A percentile compares a stretch with the other conserved stretches of the same genome.
Conservation (phyloP, 1,284 basidiomycete species). For the Gymnopus androsaceus region DNA sequence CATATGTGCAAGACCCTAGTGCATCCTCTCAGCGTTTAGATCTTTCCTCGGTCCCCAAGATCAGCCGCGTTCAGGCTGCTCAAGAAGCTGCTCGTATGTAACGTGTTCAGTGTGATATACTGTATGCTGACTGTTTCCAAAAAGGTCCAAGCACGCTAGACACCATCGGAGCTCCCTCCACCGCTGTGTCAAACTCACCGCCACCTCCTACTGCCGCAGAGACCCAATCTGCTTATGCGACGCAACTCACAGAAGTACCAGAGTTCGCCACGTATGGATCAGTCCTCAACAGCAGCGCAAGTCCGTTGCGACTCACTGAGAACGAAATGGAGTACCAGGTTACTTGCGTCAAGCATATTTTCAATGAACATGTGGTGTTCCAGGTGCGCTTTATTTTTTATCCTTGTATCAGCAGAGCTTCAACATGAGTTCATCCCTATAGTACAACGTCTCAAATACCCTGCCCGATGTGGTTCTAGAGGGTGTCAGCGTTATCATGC, state of each 20-base stretch:
- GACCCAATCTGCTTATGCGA: conserved; percentile 82
- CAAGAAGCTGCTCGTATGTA: conserved; percentile 81
- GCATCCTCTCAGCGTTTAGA: conserved; percentile 78
- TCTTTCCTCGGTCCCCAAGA: conserved; percentile 80
- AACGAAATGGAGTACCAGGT: conserved; percentile 99
- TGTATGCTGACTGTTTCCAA: conserved; percentile 9
- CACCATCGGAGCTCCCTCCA: conserved; percentile 71
- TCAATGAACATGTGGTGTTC: conserved; percentile 95
- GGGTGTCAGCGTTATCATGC: conserved; percentile 93
- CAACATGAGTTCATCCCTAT: conserved; percentile 5
- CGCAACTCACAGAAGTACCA: conserved; percentile 85
- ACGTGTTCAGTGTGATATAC: conserved; percentile 9
- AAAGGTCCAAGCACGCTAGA: conserved; percentile 83
- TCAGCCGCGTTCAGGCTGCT: conserved; percentile 87
- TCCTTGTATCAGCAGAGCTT: conserved; percentile 1
- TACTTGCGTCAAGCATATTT: conserved; percentile 95
- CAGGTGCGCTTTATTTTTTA: conserved; percentile 59
- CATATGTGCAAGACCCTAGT: conserved; percentile 83
- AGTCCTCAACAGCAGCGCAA: conserved; percentile 85
- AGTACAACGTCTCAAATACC: conserved; percentile 99
- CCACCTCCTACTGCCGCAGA: conserved; percentile 78
- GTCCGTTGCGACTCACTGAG: conserved; percentile 88
- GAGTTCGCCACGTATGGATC: conserved; percentile 87
- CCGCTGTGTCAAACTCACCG: conserved; percentile 61
- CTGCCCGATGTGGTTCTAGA: conserved; percentile 97